Base-by-base conservation (phyloP, 2,329 filamentous ascomycete genomes). In the Aspergillus quadricinctus region DNA sequence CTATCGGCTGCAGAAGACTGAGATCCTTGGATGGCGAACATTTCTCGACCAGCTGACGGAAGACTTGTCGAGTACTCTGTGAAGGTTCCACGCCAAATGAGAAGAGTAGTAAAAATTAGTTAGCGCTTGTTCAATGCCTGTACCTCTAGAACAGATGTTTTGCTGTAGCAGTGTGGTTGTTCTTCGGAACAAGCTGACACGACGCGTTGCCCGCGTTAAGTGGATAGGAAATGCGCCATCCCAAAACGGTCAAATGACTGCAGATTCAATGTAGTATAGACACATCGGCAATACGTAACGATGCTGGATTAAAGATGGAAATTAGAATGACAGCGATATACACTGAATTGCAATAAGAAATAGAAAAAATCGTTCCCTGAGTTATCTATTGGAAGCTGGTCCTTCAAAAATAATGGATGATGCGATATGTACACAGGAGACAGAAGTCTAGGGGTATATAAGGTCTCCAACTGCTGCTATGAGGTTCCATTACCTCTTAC, bases 401-500 rank as follows among this genome's bases (percentile, higher is more conserved):
- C 40, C 19, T 19, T 19, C n/a, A 10, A n/a, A 21, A 21, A 43
- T 46, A 21, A 46, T 46, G 21, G 23, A 25, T 23, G 21, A 46
- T 25, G 21, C 21, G 23, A 23, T 46, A 46, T 46, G 43, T 46
- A 46, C 43, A 46, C 21, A 46, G 14, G 43, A 25, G 43, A 46
- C 43, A 27, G 2, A 25, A 27, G 43, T 25, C 43, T 46, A 55
- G 57, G 61, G 61, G 61, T 64, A 64, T 64, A 64, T 59, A 51
- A 52, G 48, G 43, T 46, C 23, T 23, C 6, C 10, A 46, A 46
- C 21, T 21, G 21, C 23, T 19, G 19, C 35, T 49, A 27, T 19
- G 9, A 50, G 35, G 11, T 48, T n/a, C 14, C 37, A 65, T 76
- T 67, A 75, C 59, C 73, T 74, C 69, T 75, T 78, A 53, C 69